Evolutionary conservation across 2,329 filamentous ascomycete genomes (phyloP).

Genomic region (Fusarium anguioides): DNA sequence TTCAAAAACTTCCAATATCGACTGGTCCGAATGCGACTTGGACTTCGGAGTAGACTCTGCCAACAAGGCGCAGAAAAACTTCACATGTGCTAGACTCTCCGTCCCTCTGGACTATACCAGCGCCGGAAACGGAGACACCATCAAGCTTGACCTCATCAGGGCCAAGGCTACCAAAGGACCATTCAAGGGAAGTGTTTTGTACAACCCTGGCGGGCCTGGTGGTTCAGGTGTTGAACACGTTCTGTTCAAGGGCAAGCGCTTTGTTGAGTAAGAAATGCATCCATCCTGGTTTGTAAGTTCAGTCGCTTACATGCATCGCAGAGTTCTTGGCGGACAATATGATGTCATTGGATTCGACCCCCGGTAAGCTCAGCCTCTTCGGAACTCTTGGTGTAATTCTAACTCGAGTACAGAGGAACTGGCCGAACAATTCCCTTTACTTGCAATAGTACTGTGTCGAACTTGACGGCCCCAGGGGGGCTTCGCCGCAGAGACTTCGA

Average conservation of each 20-base stretch:
- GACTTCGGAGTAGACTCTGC: neutral
- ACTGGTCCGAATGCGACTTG: constrained; percentile 16
- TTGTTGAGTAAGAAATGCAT: neutral
- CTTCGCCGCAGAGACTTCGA: constrained; percentile 5
- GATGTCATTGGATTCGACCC: constrained; percentile 23
- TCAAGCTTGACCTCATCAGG: constrained; percentile 49
- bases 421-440: constrained; percentile 16
- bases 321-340: constrained; percentile 24
- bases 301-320: neutral
- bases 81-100: constrained; percentile 50
- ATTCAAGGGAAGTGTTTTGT: constrained; percentile 52
- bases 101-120: constrained; percentile 56
- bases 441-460: neutral
- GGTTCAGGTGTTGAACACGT: constrained; percentile 14
- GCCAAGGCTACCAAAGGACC: constrained; percentile 47
- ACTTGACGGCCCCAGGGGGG: neutral
- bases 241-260: fast-evolving
- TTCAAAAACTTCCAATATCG: neutral
- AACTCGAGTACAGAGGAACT: neutral
- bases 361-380: neutral
- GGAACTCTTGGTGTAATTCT: neutral
- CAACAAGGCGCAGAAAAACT: neutral
- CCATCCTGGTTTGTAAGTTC: fast-evolving
- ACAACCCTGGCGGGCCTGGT: constrained; percentile 55
- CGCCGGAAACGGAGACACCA: constrained; percentile 37